These are phyloP conservation scores for Epichloe festucae DNA, from an alignment of 2,329 filamentous ascomycete genomes.

Conservation along the genomic window DNA sequence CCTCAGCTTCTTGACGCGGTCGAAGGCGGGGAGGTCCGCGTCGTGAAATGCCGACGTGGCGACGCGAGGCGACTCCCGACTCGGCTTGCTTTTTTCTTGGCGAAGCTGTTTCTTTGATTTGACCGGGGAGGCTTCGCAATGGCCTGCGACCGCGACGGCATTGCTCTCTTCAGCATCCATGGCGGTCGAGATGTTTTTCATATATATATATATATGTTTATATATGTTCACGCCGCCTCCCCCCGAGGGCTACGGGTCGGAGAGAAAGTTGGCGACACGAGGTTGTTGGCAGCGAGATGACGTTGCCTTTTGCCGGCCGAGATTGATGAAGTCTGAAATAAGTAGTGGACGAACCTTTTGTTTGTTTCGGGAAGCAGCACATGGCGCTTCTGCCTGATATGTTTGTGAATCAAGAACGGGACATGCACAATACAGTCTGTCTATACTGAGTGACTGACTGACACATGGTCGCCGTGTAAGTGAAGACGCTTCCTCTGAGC, in stretches of 20 bases:
- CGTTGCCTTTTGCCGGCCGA: no score
- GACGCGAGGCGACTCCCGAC: neutral
- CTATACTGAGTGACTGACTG: neutral
- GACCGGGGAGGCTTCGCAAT: neutral
- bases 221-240: no score
- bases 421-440: neutral
- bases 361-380: neutral
- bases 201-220: no score
- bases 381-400: neutral
- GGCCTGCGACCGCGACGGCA: neutral
- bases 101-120: neutral
- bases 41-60: neutral
- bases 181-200: neutral
- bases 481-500: no score
- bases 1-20: neutral
- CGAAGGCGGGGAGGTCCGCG: neutral
- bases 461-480: neutral
- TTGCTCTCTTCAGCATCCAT: neutral
- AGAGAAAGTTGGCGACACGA: no score
- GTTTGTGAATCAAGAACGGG: neutral
- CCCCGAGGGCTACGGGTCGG: no score
- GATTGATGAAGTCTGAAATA: neutral
- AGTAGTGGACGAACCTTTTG: neutral
- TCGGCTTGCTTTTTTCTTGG: neutral
- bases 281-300: no score